phyloP scores from a whole-genome alignment of 352 stramenopile species.

The Globisporangium parvum region DNA sequence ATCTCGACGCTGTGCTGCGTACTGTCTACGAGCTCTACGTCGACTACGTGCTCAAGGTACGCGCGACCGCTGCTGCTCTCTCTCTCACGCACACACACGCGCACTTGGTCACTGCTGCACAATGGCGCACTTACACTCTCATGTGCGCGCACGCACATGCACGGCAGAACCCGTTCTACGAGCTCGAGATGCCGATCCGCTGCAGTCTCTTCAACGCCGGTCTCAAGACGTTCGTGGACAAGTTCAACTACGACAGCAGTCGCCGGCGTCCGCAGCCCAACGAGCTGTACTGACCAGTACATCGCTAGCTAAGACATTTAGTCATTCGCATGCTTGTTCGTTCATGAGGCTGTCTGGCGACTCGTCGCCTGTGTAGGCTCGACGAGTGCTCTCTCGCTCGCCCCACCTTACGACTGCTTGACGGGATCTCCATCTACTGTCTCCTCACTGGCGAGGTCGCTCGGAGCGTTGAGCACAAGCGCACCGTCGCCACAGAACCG shows the following conservation, averaged over 20 bases:
- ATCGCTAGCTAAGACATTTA: too few relatives aligned
- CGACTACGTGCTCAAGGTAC: slow-evolving; percentile 93
- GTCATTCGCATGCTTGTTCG: too few relatives aligned
- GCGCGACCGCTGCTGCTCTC: background rate
- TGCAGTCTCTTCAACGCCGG: slow-evolving; percentile 90
- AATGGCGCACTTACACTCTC: too few relatives aligned
- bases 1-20: slow-evolving; percentile 80
- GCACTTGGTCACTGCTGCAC: too few relatives aligned
- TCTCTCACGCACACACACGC: too few relatives aligned
- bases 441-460: slow-evolving; percentile 1
- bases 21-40: slow-evolving; percentile 93
- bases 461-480: slow-evolving; percentile 45
- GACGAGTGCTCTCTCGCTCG: too few relatives aligned
- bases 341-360: too few relatives aligned
- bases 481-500: slow-evolving; percentile 66
- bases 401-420: too few relatives aligned
- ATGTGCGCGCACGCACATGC: background rate
- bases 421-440: background rate
- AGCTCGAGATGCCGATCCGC: slow-evolving; percentile 93
- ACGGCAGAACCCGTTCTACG: slow-evolving; percentile 91
- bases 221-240: slow-evolving; percentile 86
- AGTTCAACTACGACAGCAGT: slow-evolving; percentile 67
- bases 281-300: slow-evolving; percentile 22
- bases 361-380: too few relatives aligned
- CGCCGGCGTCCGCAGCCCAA: slow-evolving; percentile 45